Evolutionary conservation across 225 moss, liverwort and hornwort species (phyloP).

Genomic region (Marchantia paleacea): DNA sequence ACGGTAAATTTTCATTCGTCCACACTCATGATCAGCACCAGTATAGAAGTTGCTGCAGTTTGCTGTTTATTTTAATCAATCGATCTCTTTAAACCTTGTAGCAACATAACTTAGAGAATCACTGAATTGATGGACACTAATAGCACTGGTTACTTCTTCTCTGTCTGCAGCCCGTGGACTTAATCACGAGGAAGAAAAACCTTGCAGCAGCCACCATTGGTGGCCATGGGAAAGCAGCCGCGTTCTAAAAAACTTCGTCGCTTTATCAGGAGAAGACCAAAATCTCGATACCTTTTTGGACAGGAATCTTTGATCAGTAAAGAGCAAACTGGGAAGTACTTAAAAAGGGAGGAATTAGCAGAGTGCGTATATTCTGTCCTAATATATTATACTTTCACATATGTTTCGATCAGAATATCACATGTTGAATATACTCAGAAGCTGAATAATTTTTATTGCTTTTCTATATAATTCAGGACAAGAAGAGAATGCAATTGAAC

Average conservation of each 20-base stretch:
- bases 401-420: neutral
- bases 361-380: neutral
- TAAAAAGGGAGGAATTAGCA: neutral
- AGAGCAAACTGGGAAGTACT: neutral
- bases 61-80: too few relatives aligned
- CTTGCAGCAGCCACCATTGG: neutral
- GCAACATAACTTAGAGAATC: too few relatives aligned
- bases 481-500: neutral
- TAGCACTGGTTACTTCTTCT: too few relatives aligned
- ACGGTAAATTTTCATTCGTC: too few relatives aligned
- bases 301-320: neutral
- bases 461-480: neutral
- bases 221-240: neutral
- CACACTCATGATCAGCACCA: too few relatives aligned
- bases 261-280: neutral
- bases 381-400: neutral
- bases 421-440: neutral
- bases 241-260: neutral
- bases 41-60: too few relatives aligned
- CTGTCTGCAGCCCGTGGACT: too few relatives aligned
- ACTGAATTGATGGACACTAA: too few relatives aligned
- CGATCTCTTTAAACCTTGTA: too few relatives aligned
- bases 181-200: neutral
- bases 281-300: neutral
- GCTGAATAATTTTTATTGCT: neutral